Base-by-base conservation (phyloP, 352 stramenopile species). In the Blastocystis hominis region DNA sequence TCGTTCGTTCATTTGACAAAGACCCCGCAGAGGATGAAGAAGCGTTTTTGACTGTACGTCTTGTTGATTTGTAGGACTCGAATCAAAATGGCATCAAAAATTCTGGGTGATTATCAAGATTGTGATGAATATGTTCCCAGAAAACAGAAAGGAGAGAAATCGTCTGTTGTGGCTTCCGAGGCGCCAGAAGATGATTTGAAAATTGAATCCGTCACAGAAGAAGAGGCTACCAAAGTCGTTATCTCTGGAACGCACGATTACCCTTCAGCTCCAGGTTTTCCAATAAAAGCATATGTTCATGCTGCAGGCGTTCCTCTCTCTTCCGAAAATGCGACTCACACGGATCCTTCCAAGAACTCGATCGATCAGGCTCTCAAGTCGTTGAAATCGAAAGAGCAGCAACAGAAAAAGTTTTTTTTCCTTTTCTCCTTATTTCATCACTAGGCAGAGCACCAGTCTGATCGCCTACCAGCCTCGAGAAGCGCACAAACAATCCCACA, bases 321-420 rank as follows among this genome's bases (percentile, higher is more conserved):
- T 24, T 40, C 17, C 10, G 47, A 24, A 42, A 62, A 15, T 47
- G 54, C 69, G 34, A 66, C 56, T n/a, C 42, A 46, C n/a, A 80
- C 5, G 1, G 69, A 80, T 5, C 69, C 69, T 4, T 63, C 50
- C 2, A 80, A 80, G 24, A 80, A 46, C 40, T 24, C 69, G 54
- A 80, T 80, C 55, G 69, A 80, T 63, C 40, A 63, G 36, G 69
- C 69, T 13, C 42, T 80, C 13, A 80, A 80, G 69, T 38, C 69
- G 17, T 40, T 80, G 10, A 80, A 80, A 46, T 40, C 61, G 44
- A 80, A 80, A 36, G 69, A 80, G 24, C 69, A 46, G 1, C 36
- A 59, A 10, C 44, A 80, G 20, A 62, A 62, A 46, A 63, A 61
- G 47, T 20, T 10, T 55, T 76, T 6, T 6, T 56, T 36, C 38